Base-by-base conservation (phyloP, 1,284 basidiomycete genomes). In the Cutaneotrichosporon sp. region DNA sequence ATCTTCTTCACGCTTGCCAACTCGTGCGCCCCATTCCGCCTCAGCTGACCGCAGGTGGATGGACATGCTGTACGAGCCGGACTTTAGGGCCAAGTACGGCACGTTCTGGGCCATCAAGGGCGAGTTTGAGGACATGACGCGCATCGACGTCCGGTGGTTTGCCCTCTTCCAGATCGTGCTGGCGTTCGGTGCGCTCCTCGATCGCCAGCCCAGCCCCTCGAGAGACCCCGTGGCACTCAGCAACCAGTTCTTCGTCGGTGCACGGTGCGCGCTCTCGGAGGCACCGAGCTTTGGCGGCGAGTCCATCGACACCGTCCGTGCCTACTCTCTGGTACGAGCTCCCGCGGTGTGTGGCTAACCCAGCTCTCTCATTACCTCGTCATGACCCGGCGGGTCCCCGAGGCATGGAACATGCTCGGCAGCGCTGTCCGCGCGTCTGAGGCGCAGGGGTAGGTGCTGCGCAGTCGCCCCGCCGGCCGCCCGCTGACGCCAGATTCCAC, bases 361-460 rank as follows among this genome's bases (percentile, higher is more conserved):
- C 56, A 73, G 72, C 59, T 73, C 14, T 66, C 72, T 5, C 58
- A 67, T 20, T 71, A 72, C 54, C 60, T 70, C 42, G 65, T 70
- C 20, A 60, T 63, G 22, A 69, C 66, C 31, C 56, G 73, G 6
- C 63, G 70, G 18, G 68, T 71, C 38, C 64, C 68, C 0, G 72
- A 75, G 57, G 68, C 68, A 6, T 73, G 73, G 73, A 67, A 68
- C n/a, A 66, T 66, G 27, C 60, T 75, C 13, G 69, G 71, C 3
- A 59, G 61, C 22, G 68, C 67, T 0, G 66, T 70, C 7, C 60
- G 71, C 18, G 63, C 64, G 3, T 68, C 71, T 13, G 69, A 73
- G 33, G 72, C 72, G 2, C 72, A 70, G 49, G 73, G 73, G 69
- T 73, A 45, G 58, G 70, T 22, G 20, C 16, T 27, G 33, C 29